Conservation (phyloP, 805 yeast genomes). For the Kockiozyma suomiensis region DNA sequence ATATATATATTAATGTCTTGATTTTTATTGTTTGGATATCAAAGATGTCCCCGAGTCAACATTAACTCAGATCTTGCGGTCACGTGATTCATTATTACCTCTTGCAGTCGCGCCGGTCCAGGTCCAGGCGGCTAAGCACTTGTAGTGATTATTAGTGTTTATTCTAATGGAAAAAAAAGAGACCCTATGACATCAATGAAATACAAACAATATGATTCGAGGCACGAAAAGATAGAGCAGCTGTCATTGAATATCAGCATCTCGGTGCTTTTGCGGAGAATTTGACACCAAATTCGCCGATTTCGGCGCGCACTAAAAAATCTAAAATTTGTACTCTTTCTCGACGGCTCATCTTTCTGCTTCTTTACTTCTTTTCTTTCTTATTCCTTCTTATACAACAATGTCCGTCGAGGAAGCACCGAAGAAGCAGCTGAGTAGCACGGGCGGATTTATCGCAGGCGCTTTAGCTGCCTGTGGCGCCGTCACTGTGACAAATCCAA, state of each 20-base stretch:
- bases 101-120: too few species aligned
- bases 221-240: too few species aligned
- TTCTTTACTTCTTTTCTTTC: neutral
- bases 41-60: too few species aligned
- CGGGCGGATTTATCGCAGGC: constrained; percentile 77
- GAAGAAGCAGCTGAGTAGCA: constrained; percentile 26
- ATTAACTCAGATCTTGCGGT: too few species aligned
- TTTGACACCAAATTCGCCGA: neutral
- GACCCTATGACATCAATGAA: too few species aligned
- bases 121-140: too few species aligned
- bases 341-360: neutral
- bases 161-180: too few species aligned
- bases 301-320: neutral
- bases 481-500: constrained; percentile 94
- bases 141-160: too few species aligned
- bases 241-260: too few species aligned
- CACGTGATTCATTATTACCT: too few species aligned
- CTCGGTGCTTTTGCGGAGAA: neutral
- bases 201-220: too few species aligned
- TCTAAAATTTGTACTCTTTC: neutral
- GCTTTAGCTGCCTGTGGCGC: constrained; percentile 97
- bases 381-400: neutral
- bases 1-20: neutral
- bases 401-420: constrained; percentile 5
- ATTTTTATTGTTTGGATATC: too few species aligned